phyloP scores from a whole-genome alignment of 1,284 basidiomycete genomes.

The Wallemia ichthyophaga region DNA sequence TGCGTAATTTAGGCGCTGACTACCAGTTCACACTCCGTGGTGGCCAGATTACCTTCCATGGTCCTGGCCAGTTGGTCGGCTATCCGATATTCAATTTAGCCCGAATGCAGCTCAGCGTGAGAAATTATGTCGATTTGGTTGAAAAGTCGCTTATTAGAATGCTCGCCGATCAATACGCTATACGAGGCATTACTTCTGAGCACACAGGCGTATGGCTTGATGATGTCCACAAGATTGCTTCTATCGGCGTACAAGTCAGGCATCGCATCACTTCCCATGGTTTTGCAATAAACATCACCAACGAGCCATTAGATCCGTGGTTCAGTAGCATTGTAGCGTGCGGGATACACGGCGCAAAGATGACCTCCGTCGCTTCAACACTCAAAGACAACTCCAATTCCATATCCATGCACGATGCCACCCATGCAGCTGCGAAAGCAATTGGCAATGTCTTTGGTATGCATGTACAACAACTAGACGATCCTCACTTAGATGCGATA shows the following conservation, averaged over 20 bases:
- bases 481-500: neutral
- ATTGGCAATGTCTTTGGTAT: slow-evolving; percentile 13
- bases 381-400: neutral
- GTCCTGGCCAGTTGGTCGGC: slow-evolving; percentile 84
- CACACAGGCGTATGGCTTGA: slow-evolving; percentile 50
- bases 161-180: slow-evolving; percentile 25
- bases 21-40: slow-evolving; percentile 58
- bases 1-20: slow-evolving; percentile 51
- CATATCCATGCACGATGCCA: slow-evolving; percentile 7
- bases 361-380: slow-evolving; percentile 4
- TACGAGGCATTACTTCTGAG: slow-evolving; percentile 25
- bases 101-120: slow-evolving; percentile 20
- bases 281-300: slow-evolving; percentile 70
- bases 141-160: slow-evolving; percentile 31
- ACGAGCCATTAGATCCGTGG: slow-evolving; percentile 38
- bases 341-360: slow-evolving; percentile 38
- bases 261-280: slow-evolving; percentile 84
- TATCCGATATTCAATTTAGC: slow-evolving; percentile 72
- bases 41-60: slow-evolving; percentile 87
- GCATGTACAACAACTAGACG: slow-evolving; percentile 7
- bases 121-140: slow-evolving; percentile 40
- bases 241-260: slow-evolving; percentile 84
- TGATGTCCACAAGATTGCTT: slow-evolving; percentile 43
- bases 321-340: slow-evolving; percentile 74
- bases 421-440: slow-evolving; percentile 7